These are phyloP conservation scores for Candida sp. DNA, from an alignment of 1,139 yeast genomes.

Conservation along the genomic window DNA sequence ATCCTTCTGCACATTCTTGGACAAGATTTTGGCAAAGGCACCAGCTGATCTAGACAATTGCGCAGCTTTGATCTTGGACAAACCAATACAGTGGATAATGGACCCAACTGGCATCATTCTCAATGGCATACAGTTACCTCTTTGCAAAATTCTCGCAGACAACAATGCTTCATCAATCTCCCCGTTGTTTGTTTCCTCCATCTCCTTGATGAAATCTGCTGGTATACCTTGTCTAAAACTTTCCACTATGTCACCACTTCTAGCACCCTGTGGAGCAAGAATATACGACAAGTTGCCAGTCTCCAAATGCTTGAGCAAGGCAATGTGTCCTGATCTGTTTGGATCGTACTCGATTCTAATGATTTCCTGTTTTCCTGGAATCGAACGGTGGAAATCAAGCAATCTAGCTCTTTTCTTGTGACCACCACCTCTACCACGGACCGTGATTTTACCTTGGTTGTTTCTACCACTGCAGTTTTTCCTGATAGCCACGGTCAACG, in stretches of 20 bases:
- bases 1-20: slow-evolving; percentile 73
- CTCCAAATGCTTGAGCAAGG: slow-evolving; percentile 69
- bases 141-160: slow-evolving; percentile 84
- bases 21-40: slow-evolving; percentile 86
- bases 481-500: slow-evolving; percentile 69
- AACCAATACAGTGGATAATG: slow-evolving; percentile 86
- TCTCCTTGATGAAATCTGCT: slow-evolving; percentile 69
- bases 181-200: slow-evolving; percentile 68
- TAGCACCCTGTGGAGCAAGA: slow-evolving; percentile 89
- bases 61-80: slow-evolving; percentile 79
- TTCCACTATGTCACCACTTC: slow-evolving; percentile 92
- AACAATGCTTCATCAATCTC: slow-evolving; percentile 91
- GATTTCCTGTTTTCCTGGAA: slow-evolving; percentile 78
- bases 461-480: slow-evolving; percentile 90
- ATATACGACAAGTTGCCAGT: slow-evolving; percentile 77
- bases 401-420: slow-evolving; percentile 87
- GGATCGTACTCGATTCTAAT: slow-evolving; percentile 96
- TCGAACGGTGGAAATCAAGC: slow-evolving; percentile 74
- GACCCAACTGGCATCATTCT: slow-evolving; percentile 94
- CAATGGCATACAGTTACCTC: slow-evolving; percentile 95
- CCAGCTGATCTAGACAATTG: slow-evolving; percentile 96
- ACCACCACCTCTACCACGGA: slow-evolving; percentile 98
- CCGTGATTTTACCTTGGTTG: slow-evolving; percentile 84
- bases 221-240: slow-evolving; percentile 91
- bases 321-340: slow-evolving; percentile 92